Conservation (phyloP, 169 alveolate genomes). For the Plasmodium coatneyi region DNA sequence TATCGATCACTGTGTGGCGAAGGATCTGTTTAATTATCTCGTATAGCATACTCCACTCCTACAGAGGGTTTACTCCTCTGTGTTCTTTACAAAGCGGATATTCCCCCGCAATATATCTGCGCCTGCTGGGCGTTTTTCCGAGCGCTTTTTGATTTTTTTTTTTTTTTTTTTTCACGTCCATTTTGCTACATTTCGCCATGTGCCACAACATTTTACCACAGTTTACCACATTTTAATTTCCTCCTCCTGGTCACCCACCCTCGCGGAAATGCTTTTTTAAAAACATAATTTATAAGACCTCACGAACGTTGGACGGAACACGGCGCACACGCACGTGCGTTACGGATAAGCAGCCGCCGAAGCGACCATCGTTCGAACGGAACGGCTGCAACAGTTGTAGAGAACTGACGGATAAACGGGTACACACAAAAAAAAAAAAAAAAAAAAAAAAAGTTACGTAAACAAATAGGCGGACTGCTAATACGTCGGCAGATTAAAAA, state of each 20-base stretch:
- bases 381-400: neutral
- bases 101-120: neutral
- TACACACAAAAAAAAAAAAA: neutral
- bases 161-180: neutral
- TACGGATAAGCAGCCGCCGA: neutral
- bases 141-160: neutral
- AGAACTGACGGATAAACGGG: neutral
- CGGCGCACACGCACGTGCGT: neutral
- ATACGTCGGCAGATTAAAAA: neutral
- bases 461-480: neutral
- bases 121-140: neutral
- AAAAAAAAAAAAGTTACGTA: slow-evolving; percentile 17
- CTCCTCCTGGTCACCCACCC: neutral
- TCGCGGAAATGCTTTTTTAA: neutral
- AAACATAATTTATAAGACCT: neutral
- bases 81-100: neutral
- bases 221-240: neutral
- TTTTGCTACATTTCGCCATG: neutral
- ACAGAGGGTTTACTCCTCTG: neutral
- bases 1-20: slow-evolving; percentile 83
- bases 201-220: neutral
- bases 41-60: slow-evolving; percentile 25
- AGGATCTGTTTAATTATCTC: slow-evolving; percentile 78
- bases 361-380: neutral
- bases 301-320: neutral